phyloP scores from a whole-genome alignment of 441 rosid genomes.

The Erysimum pusillum region DNA sequence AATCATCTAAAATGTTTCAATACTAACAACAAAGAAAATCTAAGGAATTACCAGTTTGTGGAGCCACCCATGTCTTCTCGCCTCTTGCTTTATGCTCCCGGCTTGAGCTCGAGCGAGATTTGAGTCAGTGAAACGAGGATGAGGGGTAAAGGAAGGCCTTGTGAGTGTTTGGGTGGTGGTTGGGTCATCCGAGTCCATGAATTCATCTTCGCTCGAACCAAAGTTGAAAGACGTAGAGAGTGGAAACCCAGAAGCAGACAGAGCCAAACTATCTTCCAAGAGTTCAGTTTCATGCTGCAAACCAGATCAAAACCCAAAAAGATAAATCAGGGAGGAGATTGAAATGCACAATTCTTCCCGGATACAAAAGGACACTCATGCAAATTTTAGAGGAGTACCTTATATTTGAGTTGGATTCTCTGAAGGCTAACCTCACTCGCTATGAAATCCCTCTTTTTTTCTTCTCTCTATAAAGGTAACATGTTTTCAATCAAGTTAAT shows the following conservation, averaged over 20 bases:
- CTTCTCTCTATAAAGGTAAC: slow-evolving; percentile 64
- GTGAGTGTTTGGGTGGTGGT: slow-evolving; percentile 58
- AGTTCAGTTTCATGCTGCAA: slow-evolving; percentile 84
- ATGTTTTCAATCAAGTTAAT: slow-evolving; percentile 16
- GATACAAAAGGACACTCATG: neutral
- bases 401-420: slow-evolving; percentile 85
- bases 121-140: slow-evolving; percentile 57
- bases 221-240: slow-evolving; percentile 62
- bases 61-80: slow-evolving; percentile 84
- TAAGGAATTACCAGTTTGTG: slow-evolving; percentile 66
- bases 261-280: slow-evolving; percentile 73
- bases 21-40: neutral
- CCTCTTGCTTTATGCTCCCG: slow-evolving; percentile 67
- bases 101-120: slow-evolving; percentile 54
- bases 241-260: slow-evolving; percentile 61
- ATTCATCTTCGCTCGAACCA: slow-evolving; percentile 87
- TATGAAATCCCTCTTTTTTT: slow-evolving; percentile 84
- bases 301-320: slow-evolving; percentile 6
- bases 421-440: slow-evolving; percentile 85
- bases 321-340: neutral
- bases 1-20: neutral
- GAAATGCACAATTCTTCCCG: slow-evolving; percentile 5
- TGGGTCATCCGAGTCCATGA: slow-evolving; percentile 83
- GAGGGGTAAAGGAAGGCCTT: slow-evolving; percentile 55
- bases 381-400: slow-evolving; percentile 53